Conservation (phyloP, 1,284 basidiomycete species). For the Naganishia liquefaciens region DNA sequence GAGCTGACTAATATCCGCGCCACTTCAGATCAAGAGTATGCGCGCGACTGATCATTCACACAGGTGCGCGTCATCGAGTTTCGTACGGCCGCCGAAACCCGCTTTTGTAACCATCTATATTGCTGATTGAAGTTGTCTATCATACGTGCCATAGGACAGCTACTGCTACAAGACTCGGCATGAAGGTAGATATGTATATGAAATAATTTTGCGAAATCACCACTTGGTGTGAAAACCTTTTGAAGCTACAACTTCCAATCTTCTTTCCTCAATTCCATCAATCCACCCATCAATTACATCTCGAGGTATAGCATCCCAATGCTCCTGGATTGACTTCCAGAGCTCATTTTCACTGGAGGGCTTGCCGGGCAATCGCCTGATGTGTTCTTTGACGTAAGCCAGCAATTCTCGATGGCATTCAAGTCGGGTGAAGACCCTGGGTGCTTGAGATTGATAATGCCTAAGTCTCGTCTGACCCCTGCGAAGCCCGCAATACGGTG, state of each 20-base stretch:
- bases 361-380: not conserved
- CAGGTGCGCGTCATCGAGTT: conserved; percentile 16
- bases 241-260: not conserved
- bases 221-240: not conserved
- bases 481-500: too few relatives aligned
- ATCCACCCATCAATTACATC: conserved; percentile 12
- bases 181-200: not conserved
- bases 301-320: not conserved
- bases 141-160: not conserved
- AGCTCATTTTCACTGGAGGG: not conserved
- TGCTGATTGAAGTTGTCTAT: not conserved
- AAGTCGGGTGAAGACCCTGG: not conserved
- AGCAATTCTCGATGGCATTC: not conserved
- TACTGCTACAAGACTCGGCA: conserved; percentile 1
- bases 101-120: conserved; percentile 4
- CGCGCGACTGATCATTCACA: not conserved
- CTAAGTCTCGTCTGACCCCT: not conserved
- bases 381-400: not conserved
- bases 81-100: conserved; percentile 20
- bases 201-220: not conserved
- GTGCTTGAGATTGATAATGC: not conserved
- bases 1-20: not conserved
- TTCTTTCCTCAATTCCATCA: not conserved
- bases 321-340: not conserved
- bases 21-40: too few relatives aligned